Conservation (phyloP, 495 filamentous ascomycete species). For the Aspergillus conjunctus region DNA sequence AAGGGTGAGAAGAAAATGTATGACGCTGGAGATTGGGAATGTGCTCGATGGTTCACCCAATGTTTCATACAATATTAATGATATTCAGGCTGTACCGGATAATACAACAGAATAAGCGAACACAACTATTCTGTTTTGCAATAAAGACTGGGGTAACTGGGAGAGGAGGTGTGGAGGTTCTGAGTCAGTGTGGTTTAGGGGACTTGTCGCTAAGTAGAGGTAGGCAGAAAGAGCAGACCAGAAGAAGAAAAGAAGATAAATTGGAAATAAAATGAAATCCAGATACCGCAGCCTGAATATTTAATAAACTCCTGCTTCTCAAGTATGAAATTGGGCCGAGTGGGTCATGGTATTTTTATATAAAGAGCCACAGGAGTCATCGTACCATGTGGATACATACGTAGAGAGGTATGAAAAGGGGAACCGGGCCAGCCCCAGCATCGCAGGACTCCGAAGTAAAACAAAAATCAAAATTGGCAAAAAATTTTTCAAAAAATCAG, state of each 20-base stretch:
- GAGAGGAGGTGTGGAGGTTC: neutral
- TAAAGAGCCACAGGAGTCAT: constrained; percentile 7
- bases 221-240: constrained; percentile 6
- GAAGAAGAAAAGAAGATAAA: constrained; percentile 4
- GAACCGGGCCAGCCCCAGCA: neutral
- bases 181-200: neutral
- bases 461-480: neutral
- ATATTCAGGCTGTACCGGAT: constrained; percentile 2
- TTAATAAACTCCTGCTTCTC: neutral
- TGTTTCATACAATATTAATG: constrained; percentile 3
- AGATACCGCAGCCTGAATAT: neutral
- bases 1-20: constrained; percentile 3
- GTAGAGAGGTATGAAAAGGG: neutral
- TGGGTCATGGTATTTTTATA: constrained; percentile 31
- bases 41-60: constrained; percentile 5
- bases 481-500: neutral
- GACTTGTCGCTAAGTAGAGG: neutral
- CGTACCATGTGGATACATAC: constrained; percentile 3
- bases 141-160: neutral
- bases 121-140: neutral
- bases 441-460: neutral
- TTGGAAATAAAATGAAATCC: constrained; percentile 17
- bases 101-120: neutral
- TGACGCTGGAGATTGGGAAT: constrained; percentile 6
- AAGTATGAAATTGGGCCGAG: constrained; percentile 34